Conservation (phyloP, 352 stramenopile species). For the Chrysophaeum taylorii region DNA sequence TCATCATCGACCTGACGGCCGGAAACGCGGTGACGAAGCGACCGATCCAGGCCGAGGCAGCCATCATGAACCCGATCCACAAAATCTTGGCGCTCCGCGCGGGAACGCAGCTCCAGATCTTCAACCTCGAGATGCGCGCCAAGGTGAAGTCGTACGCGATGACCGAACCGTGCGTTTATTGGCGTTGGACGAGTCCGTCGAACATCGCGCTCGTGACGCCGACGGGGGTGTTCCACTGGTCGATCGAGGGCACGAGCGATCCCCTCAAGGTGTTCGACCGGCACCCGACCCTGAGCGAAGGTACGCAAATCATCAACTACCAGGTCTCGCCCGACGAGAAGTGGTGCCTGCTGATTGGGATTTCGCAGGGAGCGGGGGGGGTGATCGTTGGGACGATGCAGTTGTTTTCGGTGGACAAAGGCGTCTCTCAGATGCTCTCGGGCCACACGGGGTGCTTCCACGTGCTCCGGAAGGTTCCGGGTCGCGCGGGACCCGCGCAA, state of each 20-base stretch:
- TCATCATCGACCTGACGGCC: constrained; percentile 77
- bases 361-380: constrained; percentile 77
- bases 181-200: constrained; percentile 90
- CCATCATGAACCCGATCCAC: constrained; percentile 96
- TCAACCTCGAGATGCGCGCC: constrained; percentile 97
- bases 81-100: constrained; percentile 69
- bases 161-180: constrained; percentile 83
- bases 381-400: constrained; percentile 68
- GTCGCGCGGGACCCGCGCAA: constrained; percentile 71
- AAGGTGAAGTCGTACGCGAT: constrained; percentile 89
- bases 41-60: constrained; percentile 93
- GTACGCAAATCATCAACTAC: constrained; percentile 99
- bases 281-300: constrained; percentile 76
- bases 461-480: constrained; percentile 91
- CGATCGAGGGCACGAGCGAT: constrained; percentile 67
- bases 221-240: constrained; percentile 94
- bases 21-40: constrained; percentile 72
- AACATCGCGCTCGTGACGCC: constrained; percentile 94
- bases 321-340: constrained; percentile 89
- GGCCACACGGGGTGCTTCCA: constrained; percentile 93
- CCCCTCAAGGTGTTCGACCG: constrained; percentile 97
- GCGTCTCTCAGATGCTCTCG: constrained; percentile 92
- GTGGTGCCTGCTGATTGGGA: constrained; percentile 97
- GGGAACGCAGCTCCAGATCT: constrained; percentile 90
- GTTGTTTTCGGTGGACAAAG: constrained; percentile 97